These are phyloP conservation scores for Candida sp. DNA, from an alignment of 1,139 yeast genomes.

Conservation along the genomic window DNA sequence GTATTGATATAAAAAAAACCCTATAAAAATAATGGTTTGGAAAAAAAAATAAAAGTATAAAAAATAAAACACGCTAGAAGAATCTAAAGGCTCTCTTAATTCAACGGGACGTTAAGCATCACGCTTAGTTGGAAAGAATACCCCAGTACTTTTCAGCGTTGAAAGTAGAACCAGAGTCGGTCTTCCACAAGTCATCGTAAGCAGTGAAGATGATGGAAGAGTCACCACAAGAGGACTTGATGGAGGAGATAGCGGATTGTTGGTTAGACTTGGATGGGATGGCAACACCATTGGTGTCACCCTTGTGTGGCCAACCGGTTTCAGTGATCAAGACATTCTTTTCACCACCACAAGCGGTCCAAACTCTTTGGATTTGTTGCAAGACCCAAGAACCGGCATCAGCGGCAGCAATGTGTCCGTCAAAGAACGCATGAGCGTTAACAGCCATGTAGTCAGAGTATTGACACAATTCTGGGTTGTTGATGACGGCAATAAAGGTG, in stretches of 20 bases:
- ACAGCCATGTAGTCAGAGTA: conserved; percentile 83
- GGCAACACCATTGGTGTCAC: conserved; percentile 66
- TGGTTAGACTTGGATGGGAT: conserved; percentile 74
- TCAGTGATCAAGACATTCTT: conserved; percentile 78
- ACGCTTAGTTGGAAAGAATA: conserved; percentile 36
- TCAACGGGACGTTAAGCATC: background rate
- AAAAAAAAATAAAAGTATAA: background rate
- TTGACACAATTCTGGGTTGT: conserved; percentile 79
- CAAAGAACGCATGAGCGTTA: conserved; percentile 91
- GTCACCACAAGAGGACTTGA: conserved; percentile 58
- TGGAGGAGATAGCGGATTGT: conserved; percentile 62
- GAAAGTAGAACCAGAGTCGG: conserved; percentile 69
- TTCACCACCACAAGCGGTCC: conserved; percentile 57
- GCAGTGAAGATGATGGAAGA: conserved; percentile 77
- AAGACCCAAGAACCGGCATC: conserved; percentile 78
- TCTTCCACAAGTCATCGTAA: conserved; percentile 86
- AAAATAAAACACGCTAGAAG: background rate
- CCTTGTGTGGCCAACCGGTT: conserved; percentile 92
- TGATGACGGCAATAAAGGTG: conserved; percentile 80
- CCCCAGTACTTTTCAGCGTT: conserved; percentile 91
- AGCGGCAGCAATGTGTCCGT: conserved; percentile 65
- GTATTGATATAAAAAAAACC: no score
- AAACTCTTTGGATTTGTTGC: conserved; percentile 67
- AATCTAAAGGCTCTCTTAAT: background rate
- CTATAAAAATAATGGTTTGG: background rate